Evolutionary conservation across 352 stramenopile genomes (phyloP), one percentile per base, ranked within the genome.

Genomic region (Phytophthora vignae): DNA sequence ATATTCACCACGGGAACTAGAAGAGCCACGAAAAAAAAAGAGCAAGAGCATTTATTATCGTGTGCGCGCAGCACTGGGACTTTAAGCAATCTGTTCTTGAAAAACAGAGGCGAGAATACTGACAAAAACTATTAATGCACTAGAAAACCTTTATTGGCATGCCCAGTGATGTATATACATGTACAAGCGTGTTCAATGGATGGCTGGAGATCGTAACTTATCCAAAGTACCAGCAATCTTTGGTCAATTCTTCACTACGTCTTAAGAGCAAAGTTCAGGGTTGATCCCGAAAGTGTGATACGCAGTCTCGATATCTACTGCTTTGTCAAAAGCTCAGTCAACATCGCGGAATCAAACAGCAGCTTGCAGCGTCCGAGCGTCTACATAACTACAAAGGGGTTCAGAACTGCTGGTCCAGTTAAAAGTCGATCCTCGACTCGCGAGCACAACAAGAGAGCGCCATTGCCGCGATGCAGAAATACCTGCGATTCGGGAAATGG

Each of bases 71-170:
- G n/a, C 44, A 52, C 44, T 52, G 44, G 25, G 27, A 52, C 44
- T 52, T 22, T 8, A 52, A 53, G n/a, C 29, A 53, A 53, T 53
- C 46, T 9, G 46, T 53, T 27, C 46, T n/a, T 53, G 46, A n/a
- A 27, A 29, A 53, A 5, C 3, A 27, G n/a, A 14, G 8, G 25
- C 10, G 9, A 25, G n/a, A 7, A 27, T 52, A n/a, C 8, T 27
- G 22, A 49, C 4, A 10, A 4, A n/a, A 10, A 15, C 25, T 29
- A 29, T 29, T 5, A 21, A 27, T 53, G 7, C 46, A 12, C 3
- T 6, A 10, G 8, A 29, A 44, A 14, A 4, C 15, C 38, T 14
- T 17, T 6, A n/a, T 17, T 44, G 38, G 15, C 38, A 44, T n/a
- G 11, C 4, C 38, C 6, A 12, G n/a, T 11, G 17, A 21, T n/a